Percentiles rank a stretch among this genome's conserved stretches.
Evolutionary conservation across 2,329 filamentous ascomycete genomes (phyloP).

Genomic region (Phyllosticta citribraziliensis): DNA sequence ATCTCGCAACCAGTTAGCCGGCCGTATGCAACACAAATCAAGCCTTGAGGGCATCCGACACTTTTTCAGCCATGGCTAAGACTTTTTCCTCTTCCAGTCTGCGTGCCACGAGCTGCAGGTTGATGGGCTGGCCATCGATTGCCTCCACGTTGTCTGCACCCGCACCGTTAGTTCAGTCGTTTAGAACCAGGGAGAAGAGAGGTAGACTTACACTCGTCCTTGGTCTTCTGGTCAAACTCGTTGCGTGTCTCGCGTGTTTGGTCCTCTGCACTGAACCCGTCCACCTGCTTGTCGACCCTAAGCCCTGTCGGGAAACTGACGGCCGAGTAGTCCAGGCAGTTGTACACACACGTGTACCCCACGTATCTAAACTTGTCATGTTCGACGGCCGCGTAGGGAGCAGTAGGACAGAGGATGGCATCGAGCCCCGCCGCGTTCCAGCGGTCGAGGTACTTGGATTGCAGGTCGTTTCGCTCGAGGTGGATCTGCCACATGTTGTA

Average conservation of each 20-base stretch:
- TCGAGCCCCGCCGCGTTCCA: conserved; percentile 35
- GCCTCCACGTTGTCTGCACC: conserved; percentile 26
- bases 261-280: conserved; percentile 30
- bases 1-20: background rate
- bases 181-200: background rate
- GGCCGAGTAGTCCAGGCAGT: conserved; percentile 38
- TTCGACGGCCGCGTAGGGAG: conserved; percentile 19
- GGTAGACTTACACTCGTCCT: conserved; percentile 30
- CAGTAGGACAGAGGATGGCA: conserved; percentile 31
- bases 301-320: conserved; percentile 35
- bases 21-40: background rate
- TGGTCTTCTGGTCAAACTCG: conserved; percentile 15
- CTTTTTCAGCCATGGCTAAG: conserved; percentile 27
- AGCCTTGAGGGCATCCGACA: conserved; percentile 21
- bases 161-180: background rate
- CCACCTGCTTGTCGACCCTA: conserved; percentile 10
- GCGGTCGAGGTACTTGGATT: conserved; percentile 35
- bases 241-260: conserved; percentile 13
- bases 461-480: conserved; percentile 33
- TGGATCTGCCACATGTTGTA: conserved; percentile 42
- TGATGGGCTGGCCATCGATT: conserved; percentile 36
- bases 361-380: conserved; percentile 21
- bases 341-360: conserved; percentile 38
- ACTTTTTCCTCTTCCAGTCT: conserved; percentile 35
- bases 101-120: conserved; percentile 31